phyloP scores from a whole-genome alignment of 805 yeast species.

The Candida germanica region DNA sequence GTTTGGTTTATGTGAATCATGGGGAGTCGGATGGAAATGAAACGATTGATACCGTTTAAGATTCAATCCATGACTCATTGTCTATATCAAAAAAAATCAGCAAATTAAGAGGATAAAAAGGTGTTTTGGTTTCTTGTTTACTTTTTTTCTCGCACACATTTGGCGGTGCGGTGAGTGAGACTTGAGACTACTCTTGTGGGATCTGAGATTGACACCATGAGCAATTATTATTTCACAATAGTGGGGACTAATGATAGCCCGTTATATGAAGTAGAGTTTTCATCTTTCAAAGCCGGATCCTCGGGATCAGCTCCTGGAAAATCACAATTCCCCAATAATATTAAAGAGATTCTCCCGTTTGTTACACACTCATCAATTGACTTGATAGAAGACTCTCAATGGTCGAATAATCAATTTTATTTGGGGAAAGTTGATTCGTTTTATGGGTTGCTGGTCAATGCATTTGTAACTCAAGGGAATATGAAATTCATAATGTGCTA shows the following conservation, averaged over 20 bases:
- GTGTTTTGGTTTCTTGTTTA: slow-evolving; percentile 2
- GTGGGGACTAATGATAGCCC: slow-evolving; percentile 87
- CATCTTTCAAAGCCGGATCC: slow-evolving; percentile 49
- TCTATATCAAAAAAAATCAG: background rate
- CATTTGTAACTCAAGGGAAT: slow-evolving; percentile 85
- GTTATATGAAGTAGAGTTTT: slow-evolving; percentile 81
- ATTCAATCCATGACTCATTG: slow-evolving; percentile 13
- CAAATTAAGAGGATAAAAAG: no score
- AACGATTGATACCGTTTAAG: slow-evolving; percentile 14
- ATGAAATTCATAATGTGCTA: slow-evolving; percentile 67
- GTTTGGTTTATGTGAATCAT: slow-evolving; percentile 36
- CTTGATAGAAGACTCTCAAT: slow-evolving; percentile 85
- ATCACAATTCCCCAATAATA: slow-evolving; percentile 61
- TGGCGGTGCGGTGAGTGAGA: background rate
- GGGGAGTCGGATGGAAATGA: slow-evolving; percentile 10
- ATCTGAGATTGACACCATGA: slow-evolving; percentile 2
- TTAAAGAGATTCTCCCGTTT: slow-evolving; percentile 81
- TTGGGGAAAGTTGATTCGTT: slow-evolving; percentile 81
- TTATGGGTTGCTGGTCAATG: slow-evolving; percentile 78
- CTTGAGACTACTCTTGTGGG: background rate
- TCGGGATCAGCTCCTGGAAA: slow-evolving; percentile 40
- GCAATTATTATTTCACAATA: slow-evolving; percentile 81
- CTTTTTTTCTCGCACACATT: slow-evolving; percentile 3
- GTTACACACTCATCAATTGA: slow-evolving; percentile 87
- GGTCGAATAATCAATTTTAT: slow-evolving; percentile 65